A percentile compares a stretch with the other conserved stretches of the same genome.
Evolutionary conservation across 164 flowering plant genomes (phyloP).

Genomic region (Buxus sempervirens): DNA sequence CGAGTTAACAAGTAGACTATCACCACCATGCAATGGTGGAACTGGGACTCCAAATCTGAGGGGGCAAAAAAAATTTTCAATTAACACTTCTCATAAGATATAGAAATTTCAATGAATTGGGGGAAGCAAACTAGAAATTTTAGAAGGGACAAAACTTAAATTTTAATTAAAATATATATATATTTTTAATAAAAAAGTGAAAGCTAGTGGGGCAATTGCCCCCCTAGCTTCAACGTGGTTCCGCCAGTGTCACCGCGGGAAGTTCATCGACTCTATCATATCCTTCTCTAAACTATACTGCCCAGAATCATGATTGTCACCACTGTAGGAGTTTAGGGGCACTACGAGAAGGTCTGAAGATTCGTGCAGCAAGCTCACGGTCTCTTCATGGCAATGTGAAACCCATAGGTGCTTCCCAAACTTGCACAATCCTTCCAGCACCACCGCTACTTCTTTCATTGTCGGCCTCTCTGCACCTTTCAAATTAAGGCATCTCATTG

Average conservation of each 20-base stretch:
- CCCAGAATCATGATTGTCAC: neutral
- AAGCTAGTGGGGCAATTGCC: too few species aligned
- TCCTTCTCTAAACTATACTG: neutral
- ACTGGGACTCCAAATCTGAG: too few species aligned
- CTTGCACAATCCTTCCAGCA: conserved; percentile 15
- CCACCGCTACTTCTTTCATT: conserved; percentile 17
- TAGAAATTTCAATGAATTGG: too few species aligned
- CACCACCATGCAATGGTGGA: too few species aligned
- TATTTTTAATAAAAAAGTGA: too few species aligned
- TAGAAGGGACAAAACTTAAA: too few species aligned
- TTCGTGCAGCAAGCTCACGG: neutral
- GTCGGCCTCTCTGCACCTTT: conserved; percentile 17
- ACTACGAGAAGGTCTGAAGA: neutral
- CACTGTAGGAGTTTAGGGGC: neutral
- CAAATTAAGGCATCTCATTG: conserved; percentile 13
- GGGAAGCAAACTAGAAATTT: too few species aligned
- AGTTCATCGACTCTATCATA: neutral
- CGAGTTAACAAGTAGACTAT: too few species aligned
- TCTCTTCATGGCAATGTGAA: conserved; percentile 1
- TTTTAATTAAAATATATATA: too few species aligned
- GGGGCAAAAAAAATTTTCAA: too few species aligned
- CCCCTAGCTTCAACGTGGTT: too few species aligned
- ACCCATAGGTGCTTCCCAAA: neutral
- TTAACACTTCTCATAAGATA: too few species aligned
- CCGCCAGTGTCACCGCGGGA: conserved; percentile 1